Base-by-base conservation (phyloP, 768 basidiomycete species). In the Trametes maxima region DNA sequence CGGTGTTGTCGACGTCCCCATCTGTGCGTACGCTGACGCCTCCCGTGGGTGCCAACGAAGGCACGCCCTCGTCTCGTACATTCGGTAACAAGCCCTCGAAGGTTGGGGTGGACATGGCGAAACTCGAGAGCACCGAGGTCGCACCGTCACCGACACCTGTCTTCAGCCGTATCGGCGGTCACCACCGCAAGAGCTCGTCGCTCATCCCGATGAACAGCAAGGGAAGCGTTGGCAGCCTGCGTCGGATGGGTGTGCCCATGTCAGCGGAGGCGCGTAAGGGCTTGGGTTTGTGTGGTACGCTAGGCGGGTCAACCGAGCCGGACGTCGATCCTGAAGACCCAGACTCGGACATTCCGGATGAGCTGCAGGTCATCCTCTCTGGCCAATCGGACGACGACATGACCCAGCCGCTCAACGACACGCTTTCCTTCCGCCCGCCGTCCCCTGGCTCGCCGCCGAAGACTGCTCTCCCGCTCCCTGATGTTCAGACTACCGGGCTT, bases 301-400 rank as follows among this genome's bases (percentile, higher is more conserved):
- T 91, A 76, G 89, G 89, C 11, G 83, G 82, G 1, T 80, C 80
- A 51, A 72, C 71, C 1, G 79, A 78, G 55, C 75, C 75, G 16
- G 80, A 79, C 19, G 65, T 81, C 8, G 82, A 87, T 39, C 78
- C 75, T 2, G 82, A 82, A 10, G 87, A 90, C 67, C 87, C 83
- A 0, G 86, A 91, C 70, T 89, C 86, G 1, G 90, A 94, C 66
- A 89, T 92, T n/a, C 90, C 92, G 1, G 83, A 89, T 43, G 92
- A 93, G 71, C 70, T 93, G 57, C 85, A 86, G 63, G 77, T 78
- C 22, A 85, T 93, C 48, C 71, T 93, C 24, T 78, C 77, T 0
- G 68, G 76, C 71, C 67, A 79, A 54, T 63, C 78, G 58, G 37
- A 75, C 71, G 75, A 74, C 35, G 71, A 69, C 19, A 58, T 54